Base-by-base conservation (phyloP, 2,329 filamentous ascomycete genomes). In the Calonectria fujianensis region DNA sequence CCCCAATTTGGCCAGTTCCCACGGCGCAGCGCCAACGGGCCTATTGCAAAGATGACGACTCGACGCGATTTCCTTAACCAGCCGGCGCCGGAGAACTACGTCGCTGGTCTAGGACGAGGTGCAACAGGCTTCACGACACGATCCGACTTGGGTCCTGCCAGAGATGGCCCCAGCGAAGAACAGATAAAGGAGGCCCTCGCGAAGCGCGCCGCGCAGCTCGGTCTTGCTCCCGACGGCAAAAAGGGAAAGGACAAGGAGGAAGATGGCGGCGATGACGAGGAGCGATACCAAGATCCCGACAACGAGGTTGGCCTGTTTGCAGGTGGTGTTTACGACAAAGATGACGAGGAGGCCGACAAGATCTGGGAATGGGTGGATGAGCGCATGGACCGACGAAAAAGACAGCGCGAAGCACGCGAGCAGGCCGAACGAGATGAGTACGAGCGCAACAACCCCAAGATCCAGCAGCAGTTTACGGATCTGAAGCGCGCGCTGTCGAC, bases 151-250 rank as follows among this genome's bases (percentile, higher is more conserved):
- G 97, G 97, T 73, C 97, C 97, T 66, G 96, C 96, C 74, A 92
- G 96, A 81, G 96, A 98, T 88, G 97, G 97, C 20, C 97, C 97
- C 64, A 98, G 95, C 75, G 96, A 98, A 82, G 97, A 99, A 84
- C 96, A 98, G 87, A 98, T 99, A 87, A 98, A 98, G 85, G 97
- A 98, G 85, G 96, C 95, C 76, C 94, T 99, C 80, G 96, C 96
- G 64, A 98, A 98, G 86, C 93, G 97, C 81, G 96, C 97, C 10
- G 94, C 95, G 72, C 92, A 95, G 82, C 91, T 98, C 74, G 96
- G 96, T 8, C 84, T 91, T n/a, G 85, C 85, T 59, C 92, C 91
- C 10, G 92, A 93, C 71, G 94, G 94, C 81, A 94, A 94, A 76
- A 91, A 91, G 76, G 92, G 93, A 67, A 92, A 94, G 27, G 92